Evolutionary conservation across 2,329 filamentous ascomycete species (phyloP).

Genomic region (Penicillium digitatum): DNA sequence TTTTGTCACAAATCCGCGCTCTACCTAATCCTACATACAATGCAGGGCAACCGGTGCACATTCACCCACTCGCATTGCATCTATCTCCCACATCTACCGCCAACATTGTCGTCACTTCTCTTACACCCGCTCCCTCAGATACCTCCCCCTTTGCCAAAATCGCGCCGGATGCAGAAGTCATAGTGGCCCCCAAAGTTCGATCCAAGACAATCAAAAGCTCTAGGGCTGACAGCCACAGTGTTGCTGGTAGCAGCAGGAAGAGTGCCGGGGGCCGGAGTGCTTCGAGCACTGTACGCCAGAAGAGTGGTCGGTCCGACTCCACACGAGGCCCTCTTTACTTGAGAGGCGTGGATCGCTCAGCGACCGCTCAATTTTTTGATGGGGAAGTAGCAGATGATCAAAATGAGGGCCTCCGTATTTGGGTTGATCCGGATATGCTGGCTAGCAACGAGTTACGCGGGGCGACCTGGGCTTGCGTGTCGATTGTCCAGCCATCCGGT

Average conservation of each 20-base stretch:
- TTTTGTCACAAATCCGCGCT: slow-evolving; percentile 86
- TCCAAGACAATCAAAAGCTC: slow-evolving; percentile 61
- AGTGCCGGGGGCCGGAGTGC: slow-evolving; percentile 67
- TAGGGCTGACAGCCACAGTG: slow-evolving; percentile 72
- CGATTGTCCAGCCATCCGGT: slow-evolving; percentile 78
- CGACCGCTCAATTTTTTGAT: slow-evolving; percentile 74
- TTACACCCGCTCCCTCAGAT: slow-evolving; percentile 68
- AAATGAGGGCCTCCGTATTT: slow-evolving; percentile 64
- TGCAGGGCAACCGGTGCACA: slow-evolving; percentile 50
- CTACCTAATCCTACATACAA: slow-evolving; percentile 77
- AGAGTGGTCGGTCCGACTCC: slow-evolving; percentile 60
- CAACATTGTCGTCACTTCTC: slow-evolving; percentile 77
- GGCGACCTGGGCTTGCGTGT: slow-evolving; percentile 72
- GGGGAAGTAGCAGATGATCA: slow-evolving; percentile 55
- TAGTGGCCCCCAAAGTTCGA: slow-evolving; percentile 89
- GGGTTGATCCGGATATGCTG: slow-evolving; percentile 77
- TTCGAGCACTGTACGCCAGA: slow-evolving; percentile 64
- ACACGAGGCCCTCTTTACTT: slow-evolving; percentile 60
- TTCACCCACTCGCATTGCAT: slow-evolving; percentile 84
- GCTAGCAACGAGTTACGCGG: slow-evolving; percentile 69
- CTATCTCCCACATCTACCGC: slow-evolving; percentile 93
- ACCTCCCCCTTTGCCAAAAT: slow-evolving; percentile 83
- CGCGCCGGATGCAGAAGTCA: slow-evolving; percentile 89
- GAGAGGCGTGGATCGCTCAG: slow-evolving; percentile 67
- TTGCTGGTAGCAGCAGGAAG: slow-evolving; percentile 72